Evolutionary conservation across 1,284 basidiomycete species (phyloP), one percentile per base, ranked within the genome.

Genomic region (Somion occarium): DNA sequence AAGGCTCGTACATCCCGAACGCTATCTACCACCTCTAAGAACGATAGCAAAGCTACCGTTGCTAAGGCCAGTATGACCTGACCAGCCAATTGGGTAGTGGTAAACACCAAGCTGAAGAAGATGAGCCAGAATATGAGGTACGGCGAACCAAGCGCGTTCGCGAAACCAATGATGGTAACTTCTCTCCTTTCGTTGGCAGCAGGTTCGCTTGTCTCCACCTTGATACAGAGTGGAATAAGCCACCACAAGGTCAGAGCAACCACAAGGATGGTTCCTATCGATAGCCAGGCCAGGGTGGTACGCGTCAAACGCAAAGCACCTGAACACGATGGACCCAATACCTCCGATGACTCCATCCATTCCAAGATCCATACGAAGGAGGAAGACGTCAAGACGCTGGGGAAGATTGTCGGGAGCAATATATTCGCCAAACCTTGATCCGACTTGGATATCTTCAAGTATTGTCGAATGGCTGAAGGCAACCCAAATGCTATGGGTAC

Each of bases 71-170:
- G 72, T 1, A 85, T 78, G 20, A 97, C 54, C 64, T 98, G 96
- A 0, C 89, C 93, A 0, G 85, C 85, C 1, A 94, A 80, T 59
- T 93, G 92, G 9, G 79, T 82, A 4, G 83, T 73, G 26, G 84
- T 67, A 69, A 86, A 93, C 9, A 86, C 71, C 22, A 88, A 51
- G 12, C 76, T 72, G 46, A 95, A 80, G 38, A 77, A 69, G 24
- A 89, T 74, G 18, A 79, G 74, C 74, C 88, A 83, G 62, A 97
- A 89, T 43, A 98, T 71, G 48, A 95, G 69, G 66, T 93, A 97
- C 0, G 88, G 83, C 18, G 93, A 84, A 2, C 94, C 97, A 59
- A 88, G 92, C 0, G 89, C 83, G 66, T 99, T 98, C 0, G 90
- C 89, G 62, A 90, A 97, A 0, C 96, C 94, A 1, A 93, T 70